Evolutionary conservation across 2,329 filamentous ascomycete species (phyloP), one percentile per base, ranked within the genome.

Genomic region (Escovopsis weberi): DNA sequence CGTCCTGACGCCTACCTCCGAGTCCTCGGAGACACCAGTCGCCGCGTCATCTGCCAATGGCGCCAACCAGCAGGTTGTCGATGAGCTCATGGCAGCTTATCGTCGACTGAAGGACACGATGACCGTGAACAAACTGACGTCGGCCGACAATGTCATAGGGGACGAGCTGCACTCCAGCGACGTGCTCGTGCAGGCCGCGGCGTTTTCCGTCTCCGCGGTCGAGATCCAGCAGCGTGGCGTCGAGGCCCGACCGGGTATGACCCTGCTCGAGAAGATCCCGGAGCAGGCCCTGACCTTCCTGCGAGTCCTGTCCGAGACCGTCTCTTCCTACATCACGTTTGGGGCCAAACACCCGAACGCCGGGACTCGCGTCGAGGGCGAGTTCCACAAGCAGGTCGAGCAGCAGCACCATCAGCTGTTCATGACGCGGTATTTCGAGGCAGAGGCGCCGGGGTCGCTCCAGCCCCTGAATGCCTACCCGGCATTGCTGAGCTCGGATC

Each of bases 221-320:
- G 91, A 98, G 62, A 94, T 96, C 50, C 81, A 88, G 48, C 87
- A 95, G 58, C 82, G 91, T 52, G 91, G 91, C 6, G 69, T 86
- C 4, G 82, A 85, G 51, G 78, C 79, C 19, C 75, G 82, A 49
- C 73, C 75, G 38, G 81, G 84, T 42, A 71, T 78, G 59, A 89
- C 82, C 5, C 65, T 96, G 38, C 62, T 96, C 18, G 82, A 89
- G 50, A 87, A 81, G 53, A 82, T 96, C 41, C 81, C 91, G 0
- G 82, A 89, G 44, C 80, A 94, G 57, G 74, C 77, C 2, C 66
- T 98, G 46, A 91, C 85, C 2, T 87, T 96, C 57, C 69, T 98
- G 26, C 83, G 88, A 39, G 80, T 96, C 26, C 67, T 96, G 23
- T 80, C 85, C 1, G 91, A 95, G 64, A 96, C 88, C 1, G 82